phyloP scores from a whole-genome alignment of 805 yeast genomes.

The Cyberlindnera saturnus region DNA sequence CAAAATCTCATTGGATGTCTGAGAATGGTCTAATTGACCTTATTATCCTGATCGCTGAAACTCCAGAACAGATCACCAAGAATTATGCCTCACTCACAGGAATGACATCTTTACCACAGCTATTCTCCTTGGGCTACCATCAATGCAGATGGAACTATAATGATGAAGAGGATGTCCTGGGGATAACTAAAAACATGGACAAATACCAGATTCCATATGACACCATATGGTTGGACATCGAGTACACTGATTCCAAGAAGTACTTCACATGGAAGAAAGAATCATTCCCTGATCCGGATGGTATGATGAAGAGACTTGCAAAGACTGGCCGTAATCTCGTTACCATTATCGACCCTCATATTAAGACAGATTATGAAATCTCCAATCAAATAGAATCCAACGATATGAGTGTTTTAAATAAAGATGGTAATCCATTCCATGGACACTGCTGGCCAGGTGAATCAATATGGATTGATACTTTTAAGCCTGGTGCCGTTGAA shows the following conservation, averaged over 20 bases:
- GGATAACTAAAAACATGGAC: constrained; percentile 66
- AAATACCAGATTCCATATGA: constrained; percentile 75
- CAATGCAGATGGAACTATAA: constrained; percentile 98
- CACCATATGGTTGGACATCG: constrained; percentile 91
- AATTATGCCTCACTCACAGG: constrained; percentile 74
- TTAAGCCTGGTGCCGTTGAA: constrained; percentile 53
- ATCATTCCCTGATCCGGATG: constrained; percentile 66
- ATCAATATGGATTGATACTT: constrained; percentile 86
- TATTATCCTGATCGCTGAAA: constrained; percentile 55
- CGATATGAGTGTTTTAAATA: constrained; percentile 41
- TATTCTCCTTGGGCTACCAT: constrained; percentile 83
- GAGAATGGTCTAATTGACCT: constrained; percentile 84
- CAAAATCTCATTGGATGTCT: constrained; percentile 85
- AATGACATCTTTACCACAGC: constrained; percentile 60
- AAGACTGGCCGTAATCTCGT: constrained; percentile 76
- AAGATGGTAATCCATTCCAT: constrained; percentile 44
- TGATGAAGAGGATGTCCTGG: constrained; percentile 79
- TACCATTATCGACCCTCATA: constrained; percentile 86
- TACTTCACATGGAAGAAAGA: constrained; percentile 87
- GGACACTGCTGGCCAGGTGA: constrained; percentile 99
- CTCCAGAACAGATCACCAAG: constrained; percentile 48
- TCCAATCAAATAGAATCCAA: constrained; percentile 44
- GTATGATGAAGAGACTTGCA: constrained; percentile 60
- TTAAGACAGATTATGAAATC: constrained; percentile 64
- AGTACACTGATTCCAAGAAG: constrained; percentile 79